Evolutionary conservation across 768 basidiomycete species (phyloP), one percentile per base, ranked within the genome.

Genomic region (Lentinula aciculospora): DNA sequence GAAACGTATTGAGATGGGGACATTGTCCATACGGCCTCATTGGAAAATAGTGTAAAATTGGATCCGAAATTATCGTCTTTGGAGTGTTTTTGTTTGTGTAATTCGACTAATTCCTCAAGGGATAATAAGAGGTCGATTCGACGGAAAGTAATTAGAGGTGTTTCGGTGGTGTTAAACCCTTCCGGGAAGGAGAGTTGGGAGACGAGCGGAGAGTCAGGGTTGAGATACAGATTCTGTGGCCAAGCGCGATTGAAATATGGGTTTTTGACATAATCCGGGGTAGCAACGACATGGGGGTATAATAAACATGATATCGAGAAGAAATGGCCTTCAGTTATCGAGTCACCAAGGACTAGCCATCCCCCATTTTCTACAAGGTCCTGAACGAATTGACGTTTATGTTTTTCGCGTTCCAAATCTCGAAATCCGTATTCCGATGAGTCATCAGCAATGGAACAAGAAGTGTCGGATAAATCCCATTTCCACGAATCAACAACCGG

Each of bases 261-360:
- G 56, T 78, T 78, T 32, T 72, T 72, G 39, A 73, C 77, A 61
- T 86, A 87, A 61, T 82, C 76, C 0, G 86, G 86, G 2, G 81
- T 84, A 1, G 85, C 86, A 34, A 76, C 75, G 36, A 88, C 85
- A 64, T 88, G 84, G 0, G 86, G 85, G 67, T 81, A 82, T 3
- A 88, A 74, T 40, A 80, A 63, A 64, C 86, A 88, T 0, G 85
- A 87, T 0, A 88, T 65, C 4, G 86, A 87, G 67, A 87, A 88
- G 73, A 88, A 88, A 66, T 88, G 85, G 61, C 82, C 83, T 65
- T 89, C 86, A 1, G 83, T 81, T 17, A 87, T 82, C 0, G 85
- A 87, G 64, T 89, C 86, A 28, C 86, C 86, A 6, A 88, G 66
- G 6, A 88, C 62, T 15, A 87, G 71, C 86, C 86, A 88, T 2